Evolutionary conservation across 2,329 filamentous ascomycete species (phyloP), one percentile per base, ranked within the genome.

Genomic region (Helotiales sp.): DNA sequence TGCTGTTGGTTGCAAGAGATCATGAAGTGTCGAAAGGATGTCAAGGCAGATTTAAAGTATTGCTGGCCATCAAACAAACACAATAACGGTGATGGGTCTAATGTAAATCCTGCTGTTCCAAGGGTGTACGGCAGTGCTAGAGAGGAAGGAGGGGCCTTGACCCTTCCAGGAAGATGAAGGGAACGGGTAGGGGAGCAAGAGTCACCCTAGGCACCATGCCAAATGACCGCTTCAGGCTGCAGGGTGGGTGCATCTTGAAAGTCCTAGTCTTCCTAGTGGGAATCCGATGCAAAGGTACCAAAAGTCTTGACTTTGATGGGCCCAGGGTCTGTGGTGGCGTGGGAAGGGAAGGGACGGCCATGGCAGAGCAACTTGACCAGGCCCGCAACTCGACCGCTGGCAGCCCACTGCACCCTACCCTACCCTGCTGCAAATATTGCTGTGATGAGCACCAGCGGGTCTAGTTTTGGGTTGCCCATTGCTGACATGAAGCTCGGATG

Each of bases 11-110:
- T 12, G 40, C 5, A 44, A n/a, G 40, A 55, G 34, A 42, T 29
- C 55, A 61, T 50, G 54, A 52, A 57, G 51, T 50, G 25, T 57
- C 15, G 55, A 54, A 52, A 54, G 52, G 58, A 52, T 42, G 22
- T 54, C 55, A 61, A 63, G 57, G 59, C 56, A 62, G 53, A 61
- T 38, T 58, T 58, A 53, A 62, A 54, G 50, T 31, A 55, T 47
- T 54, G 38, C 49, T 57, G 49, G 38, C 56, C 46, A 15, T 55
- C 47, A 25, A 58, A 55, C 52, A 56, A 52, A 60, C 50, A 60
- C 52, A 29, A 53, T 27, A 51, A 46, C 50, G 46, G 52, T 55
- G 51, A 55, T 48, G 49, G 33, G 46, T 50, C 48, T 47, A 59
- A 55, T 48, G 52, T 54, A 56, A 58, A 54, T 55, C 55, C 54